Conservation (phyloP, 2,329 filamentous ascomycete species). For the Xylaria digitata region DNA sequence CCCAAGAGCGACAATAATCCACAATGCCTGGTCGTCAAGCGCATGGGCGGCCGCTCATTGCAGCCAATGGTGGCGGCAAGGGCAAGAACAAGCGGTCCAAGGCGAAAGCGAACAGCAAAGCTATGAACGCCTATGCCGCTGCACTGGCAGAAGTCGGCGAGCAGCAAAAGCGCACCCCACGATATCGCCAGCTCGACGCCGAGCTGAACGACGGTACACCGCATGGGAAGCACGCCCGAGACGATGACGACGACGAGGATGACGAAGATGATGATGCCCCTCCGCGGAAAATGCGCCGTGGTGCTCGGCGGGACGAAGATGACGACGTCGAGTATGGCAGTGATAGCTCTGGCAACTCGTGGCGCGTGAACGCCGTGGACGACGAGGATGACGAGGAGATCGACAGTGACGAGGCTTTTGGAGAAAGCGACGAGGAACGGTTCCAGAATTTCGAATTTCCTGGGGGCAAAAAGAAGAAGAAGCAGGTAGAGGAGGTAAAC, state of each 20-base stretch:
- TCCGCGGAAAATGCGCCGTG: constrained; percentile 56
- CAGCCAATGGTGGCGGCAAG: constrained; percentile 44
- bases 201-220: constrained; percentile 48
- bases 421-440: constrained; percentile 85
- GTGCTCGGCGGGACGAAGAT: constrained; percentile 54
- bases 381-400: constrained; percentile 73
- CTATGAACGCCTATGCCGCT: constrained; percentile 68
- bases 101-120: constrained; percentile 61
- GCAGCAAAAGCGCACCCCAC: constrained; percentile 60
- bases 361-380: constrained; percentile 76
- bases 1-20: constrained; percentile 16
- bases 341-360: constrained; percentile 87
- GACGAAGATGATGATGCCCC: constrained; percentile 71
- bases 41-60: constrained; percentile 64
- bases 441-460: constrained; percentile 78
- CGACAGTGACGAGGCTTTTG: constrained; percentile 83
- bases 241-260: constrained; percentile 64
- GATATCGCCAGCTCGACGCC: constrained; percentile 64
- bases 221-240: constrained; percentile 56
- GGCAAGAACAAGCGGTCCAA: constrained; percentile 57
- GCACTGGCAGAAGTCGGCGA: constrained; percentile 64
- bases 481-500: constrained; percentile 59
- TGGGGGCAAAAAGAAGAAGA: constrained; percentile 58
- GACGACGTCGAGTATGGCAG: constrained; percentile 77
- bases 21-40: constrained; percentile 69